phyloP scores from a whole-genome alignment of 73 alveolate species.

The Breviolum minutum region DNA sequence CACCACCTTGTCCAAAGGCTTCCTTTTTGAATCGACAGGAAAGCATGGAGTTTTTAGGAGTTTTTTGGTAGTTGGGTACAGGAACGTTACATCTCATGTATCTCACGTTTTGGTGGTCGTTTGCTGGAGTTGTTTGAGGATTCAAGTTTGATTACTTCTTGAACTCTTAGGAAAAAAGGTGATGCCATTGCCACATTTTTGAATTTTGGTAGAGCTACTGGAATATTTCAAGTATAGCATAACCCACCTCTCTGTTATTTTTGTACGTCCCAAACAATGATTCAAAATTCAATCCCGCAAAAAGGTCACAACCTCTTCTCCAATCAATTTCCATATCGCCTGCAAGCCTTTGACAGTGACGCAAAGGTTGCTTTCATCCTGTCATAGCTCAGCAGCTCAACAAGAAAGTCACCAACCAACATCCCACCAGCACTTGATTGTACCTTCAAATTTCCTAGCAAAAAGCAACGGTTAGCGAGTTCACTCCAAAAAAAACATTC shows the following conservation, averaged over 20 bases:
- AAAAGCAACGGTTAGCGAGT: no score
- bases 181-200: not conserved
- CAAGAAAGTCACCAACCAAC: no score
- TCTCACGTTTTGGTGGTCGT: not conserved
- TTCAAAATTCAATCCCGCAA: no score
- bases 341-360: slow-evolving; percentile 52
- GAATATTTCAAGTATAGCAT: no score
- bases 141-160: not conserved
- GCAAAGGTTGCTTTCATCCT: slow-evolving; percentile 16
- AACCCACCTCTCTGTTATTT: no score
- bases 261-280: no score
- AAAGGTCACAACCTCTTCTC: no score
- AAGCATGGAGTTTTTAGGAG: not conserved
- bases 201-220: not conserved
- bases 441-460: no score
- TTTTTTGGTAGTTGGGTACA: no score
- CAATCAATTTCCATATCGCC: not conserved
- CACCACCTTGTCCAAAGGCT: slow-evolving; percentile 48
- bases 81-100: not conserved
- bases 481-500: no score
- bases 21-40: not conserved
- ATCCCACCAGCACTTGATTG: no score
- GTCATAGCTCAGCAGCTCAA: not conserved
- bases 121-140: not conserved
- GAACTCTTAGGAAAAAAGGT: not conserved